Base-by-base conservation (phyloP, 2,329 filamentous ascomycete genomes). In the Teratosphaeria viscida region DNA sequence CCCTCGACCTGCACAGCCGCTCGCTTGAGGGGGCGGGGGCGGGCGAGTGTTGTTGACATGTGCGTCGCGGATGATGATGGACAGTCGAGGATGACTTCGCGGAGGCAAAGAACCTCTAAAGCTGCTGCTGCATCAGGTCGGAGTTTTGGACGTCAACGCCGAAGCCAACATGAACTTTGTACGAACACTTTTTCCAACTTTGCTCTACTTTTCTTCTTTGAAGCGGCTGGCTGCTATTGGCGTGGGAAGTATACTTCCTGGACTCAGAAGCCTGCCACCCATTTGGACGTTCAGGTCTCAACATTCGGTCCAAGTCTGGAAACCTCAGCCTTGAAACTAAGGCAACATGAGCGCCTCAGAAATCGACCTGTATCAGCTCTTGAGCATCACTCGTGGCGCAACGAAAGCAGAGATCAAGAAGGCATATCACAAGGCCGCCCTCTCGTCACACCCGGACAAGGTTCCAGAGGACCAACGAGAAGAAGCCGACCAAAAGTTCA, bases 401-500 rank as follows among this genome's bases (percentile, higher is more conserved):
- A 85, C 81, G 62, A 86, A 87, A 69, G 84, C 87, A 59, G 89
- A 96, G 69, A 88, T 97, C 76, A 95, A 94, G 75, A 96, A 96
- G 77, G 92, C 92, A 62, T 96, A 96, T 78, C 88, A 92, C 77
- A 96, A 95, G 83, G 92, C 70, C 43, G 70, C 92, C 12, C 82
- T 96, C 58, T 84, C 85, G 73, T 89, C 91, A 71, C 94, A 99
- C 72, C 94, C 94, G 54, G 94, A 99, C 78, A 99, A 99, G 78
- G 94, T 95, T 60, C 81, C 91, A 67, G 90, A 92, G 75, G 85
- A 88, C 32, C 85, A 92, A 71, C 87, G 92, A 67, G 86, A 86
- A 72, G 88, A 87, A 66, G 90, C 94, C 62, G 94, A 97, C 74
- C 81, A 86, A 71, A 91, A 87, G 71, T 99, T 99, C 85, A 99